Base-by-base conservation (phyloP, 306 rosid species). In the Cicer yamashitae region DNA sequence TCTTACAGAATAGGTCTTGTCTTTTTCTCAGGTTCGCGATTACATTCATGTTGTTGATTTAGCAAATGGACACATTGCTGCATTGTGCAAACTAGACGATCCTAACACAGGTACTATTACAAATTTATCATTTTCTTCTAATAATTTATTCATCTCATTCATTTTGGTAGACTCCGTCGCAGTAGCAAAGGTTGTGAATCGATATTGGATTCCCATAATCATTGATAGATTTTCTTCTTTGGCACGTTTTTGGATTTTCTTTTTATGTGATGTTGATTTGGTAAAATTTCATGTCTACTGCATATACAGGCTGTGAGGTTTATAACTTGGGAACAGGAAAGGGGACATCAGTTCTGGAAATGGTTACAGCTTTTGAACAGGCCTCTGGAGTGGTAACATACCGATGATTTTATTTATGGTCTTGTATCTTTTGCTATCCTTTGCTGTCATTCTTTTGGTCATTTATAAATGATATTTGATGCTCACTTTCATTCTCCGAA, bases 41-140 rank as follows among this genome's bases (percentile, higher is more conserved):
- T 96, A 92, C 84, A 88, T 96, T 82, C 99, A 96, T 66, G 98
- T 96, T 43, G 87, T 88, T 87, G 99, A 96, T 84, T 86, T 96
- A 83, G 98, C 99, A 52, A 92, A 90, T 70, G 99, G 99, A 62
- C 99, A 96, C 82, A 92, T 92, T 48, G 97, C 98, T 76, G 98
- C 99, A 45, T 61, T 96, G 89, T 59, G 60, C 64, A 96, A 96
- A 84, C 71, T 96, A 37, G 84, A 82, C 12, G 96, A 82, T 45
- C 58, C 93, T 61, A 72, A 81, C 10, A 83, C 93, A 82, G 98
- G 98, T 94, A 84, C 45, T 76, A 43, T 48, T 61, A 62, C 50
- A 59, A 71, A 44, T 5, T 52, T 59, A 15, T 69, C 0, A 50
- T 45, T 59, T 51, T 59, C 53, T 39, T 61, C 73, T 8, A 30